Evolutionary conservation across 441 rosid species (phyloP), one percentile per base, ranked within the genome.

Genomic region (Gossypium davidsonii): DNA sequence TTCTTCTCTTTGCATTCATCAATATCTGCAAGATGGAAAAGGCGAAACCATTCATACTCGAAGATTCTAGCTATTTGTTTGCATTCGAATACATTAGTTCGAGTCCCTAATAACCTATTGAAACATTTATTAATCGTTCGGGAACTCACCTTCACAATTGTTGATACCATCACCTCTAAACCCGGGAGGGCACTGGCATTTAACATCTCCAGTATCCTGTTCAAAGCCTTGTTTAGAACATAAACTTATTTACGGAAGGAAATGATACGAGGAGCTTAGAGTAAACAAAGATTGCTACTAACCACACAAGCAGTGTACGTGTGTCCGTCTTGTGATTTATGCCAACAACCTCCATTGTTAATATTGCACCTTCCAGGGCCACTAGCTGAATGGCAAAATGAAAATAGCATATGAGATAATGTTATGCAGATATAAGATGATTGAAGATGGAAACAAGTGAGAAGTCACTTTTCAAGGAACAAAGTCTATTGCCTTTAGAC

Each of bases 311-410:
- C 98, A 77, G 97, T 87, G 82, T 79, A 89, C 2, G 89, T 63
- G 44, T 86, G 92, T 60, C 98, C 97, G 74, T 86, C 70, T 72
- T 23, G 83, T 42, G 95, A 84, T 8, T 79, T 83, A 67, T 88
- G 89, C 98, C 98, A 94, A 82, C 98, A 94, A 61, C 98, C 98
- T 77, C 98, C 98, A 71, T 92, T 89, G 72, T 92, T 92, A 66
- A 94, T 84, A 81, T 88, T 92, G 85, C 98, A 94, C 79, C 86
- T 87, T 64, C 98, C 97, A 78, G 98, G 83, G 61, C 98, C 98
- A 71, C 92, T 88, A 39, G 88, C 98, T 94, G 87, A 73, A 80
- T 66, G 37, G 49, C 64, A 72, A 65, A 73, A 17, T 18, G 58
- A 48, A 60, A 59, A 73, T 49, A 59, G 60, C 31, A 64, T 53